Percentiles rank a stretch among this genome's conserved stretches.
Evolutionary conservation across 495 filamentous ascomycete species (phyloP).

Genomic region (Parmelia sp.): DNA sequence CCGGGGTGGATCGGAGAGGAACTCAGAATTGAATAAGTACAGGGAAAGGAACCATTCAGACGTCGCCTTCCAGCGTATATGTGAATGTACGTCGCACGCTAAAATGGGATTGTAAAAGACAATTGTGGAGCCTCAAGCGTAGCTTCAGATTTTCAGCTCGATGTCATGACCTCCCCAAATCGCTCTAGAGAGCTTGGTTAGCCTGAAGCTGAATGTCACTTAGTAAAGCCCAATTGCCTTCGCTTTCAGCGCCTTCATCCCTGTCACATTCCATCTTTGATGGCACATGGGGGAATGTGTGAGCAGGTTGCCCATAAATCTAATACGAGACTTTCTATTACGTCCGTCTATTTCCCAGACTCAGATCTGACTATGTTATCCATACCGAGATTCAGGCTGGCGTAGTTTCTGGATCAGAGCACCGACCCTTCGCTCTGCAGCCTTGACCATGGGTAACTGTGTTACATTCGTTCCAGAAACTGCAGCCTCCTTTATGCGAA

Average conservation of each 20-base stretch:
- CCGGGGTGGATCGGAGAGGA: neutral
- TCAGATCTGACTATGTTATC: neutral
- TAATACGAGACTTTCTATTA: neutral
- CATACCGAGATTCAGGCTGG: neutral
- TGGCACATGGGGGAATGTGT: neutral
- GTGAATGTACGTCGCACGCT: neutral
- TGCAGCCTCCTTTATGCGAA: neutral
- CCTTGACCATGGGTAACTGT: neutral
- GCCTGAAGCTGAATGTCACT: neutral
- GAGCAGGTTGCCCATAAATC: neutral
- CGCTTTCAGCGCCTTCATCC: neutral
- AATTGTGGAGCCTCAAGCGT: neutral
- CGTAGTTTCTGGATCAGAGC: neutral
- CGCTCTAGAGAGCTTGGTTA: too few relatives aligned
- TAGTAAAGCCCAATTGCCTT: neutral
- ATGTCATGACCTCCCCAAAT: neutral
- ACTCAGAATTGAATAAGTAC: neutral
- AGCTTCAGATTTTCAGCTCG: neutral
- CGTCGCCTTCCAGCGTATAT: neutral
- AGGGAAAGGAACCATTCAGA: neutral
- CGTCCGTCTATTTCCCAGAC: neutral
- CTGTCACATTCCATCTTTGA: neutral
- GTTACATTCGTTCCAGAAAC: neutral
- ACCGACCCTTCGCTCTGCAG: neutral
- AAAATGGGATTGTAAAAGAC: neutral